Base-by-base conservation (phyloP, 345 rosid species). In the Lepidium didymum region DNA sequence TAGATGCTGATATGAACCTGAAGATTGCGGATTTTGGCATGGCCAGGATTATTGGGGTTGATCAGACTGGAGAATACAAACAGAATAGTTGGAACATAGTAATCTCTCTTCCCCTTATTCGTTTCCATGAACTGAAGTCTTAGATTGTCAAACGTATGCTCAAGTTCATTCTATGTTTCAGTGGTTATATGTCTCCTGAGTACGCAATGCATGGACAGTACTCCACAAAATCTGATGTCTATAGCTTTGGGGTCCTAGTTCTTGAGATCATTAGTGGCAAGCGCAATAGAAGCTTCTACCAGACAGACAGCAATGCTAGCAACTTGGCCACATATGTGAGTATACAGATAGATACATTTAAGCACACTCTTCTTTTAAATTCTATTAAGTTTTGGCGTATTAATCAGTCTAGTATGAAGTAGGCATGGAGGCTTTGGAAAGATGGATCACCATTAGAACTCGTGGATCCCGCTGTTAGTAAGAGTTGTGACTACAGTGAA, bases 1-100 rank as follows among this genome's bases (percentile, higher is more conserved):
- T 19, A 19, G 21, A 19, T 19, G 21, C 21, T 1, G 21, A 19
- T 19, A 19, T 19, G 21, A 19, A 19, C 21, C 21, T 2, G 1
- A 19, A 19, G 2, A 19, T 19, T 19, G 21, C 21, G 2, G 21
- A 19, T 19, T 19, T 19, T 19, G 21, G 21, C 1, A 1, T 76
- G 61, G 70, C 79, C 2, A 70, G 38, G 0, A 47, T 69, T 14
- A 51, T 70, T 43, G 68, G 63, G 16, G 11, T 58, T 9, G 72
- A 76, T 1, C 76, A 76, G 55, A 70, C 79, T 3, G 60, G 78
- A 58, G 16, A 46, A 54, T 43, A 72, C 82, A 0, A 62, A 23
- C 38, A 79, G 74, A 41, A 54, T 79, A 8, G 66, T 47, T 36
- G 82, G 79, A 56, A 75, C 79, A n/a, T n/a, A n/a, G n/a, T n/a